phyloP scores from a whole-genome alignment of 2,329 filamentous ascomycete genomes.

The Pyrenochaeta sp. region DNA sequence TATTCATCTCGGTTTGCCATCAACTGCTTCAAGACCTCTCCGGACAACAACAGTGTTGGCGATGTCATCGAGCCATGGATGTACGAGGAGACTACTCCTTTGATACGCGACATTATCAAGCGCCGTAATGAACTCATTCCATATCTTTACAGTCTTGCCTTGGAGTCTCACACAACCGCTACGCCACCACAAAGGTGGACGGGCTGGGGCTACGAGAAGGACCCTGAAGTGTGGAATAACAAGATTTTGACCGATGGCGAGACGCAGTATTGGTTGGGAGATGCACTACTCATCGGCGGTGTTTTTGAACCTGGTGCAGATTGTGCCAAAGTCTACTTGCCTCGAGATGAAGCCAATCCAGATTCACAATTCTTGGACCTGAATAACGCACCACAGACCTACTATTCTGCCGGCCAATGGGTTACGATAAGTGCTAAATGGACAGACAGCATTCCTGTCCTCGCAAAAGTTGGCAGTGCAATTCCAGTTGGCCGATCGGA shows the following conservation, averaged over 20 bases:
- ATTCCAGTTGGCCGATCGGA: conserved; percentile 61
- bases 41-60: conserved; percentile 69
- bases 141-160: conserved; percentile 71
- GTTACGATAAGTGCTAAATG: conserved; percentile 59
- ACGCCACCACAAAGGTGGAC: conserved; percentile 74
- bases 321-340: conserved; percentile 68
- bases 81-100: conserved; percentile 71
- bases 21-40: conserved; percentile 78
- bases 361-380: conserved; percentile 68
- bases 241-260: conserved; percentile 67
- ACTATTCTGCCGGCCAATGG: conserved; percentile 64
- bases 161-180: conserved; percentile 68
- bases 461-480: conserved; percentile 63
- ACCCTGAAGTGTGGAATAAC: conserved; percentile 69
- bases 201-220: conserved; percentile 74
- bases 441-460: conserved; percentile 62
- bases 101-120: conserved; percentile 71
- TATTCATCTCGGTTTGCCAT: conserved; percentile 76
- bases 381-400: conserved; percentile 67
- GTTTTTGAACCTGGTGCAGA: conserved; percentile 68
- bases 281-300: conserved; percentile 69
- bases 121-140: conserved; percentile 75
- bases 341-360: conserved; percentile 50
- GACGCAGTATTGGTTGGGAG: conserved; percentile 76
- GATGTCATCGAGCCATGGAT: conserved; percentile 82